These are phyloP conservation scores for Inga leiocalycina DNA, from an alignment of 306 rosid species.

Conservation along the genomic window DNA sequence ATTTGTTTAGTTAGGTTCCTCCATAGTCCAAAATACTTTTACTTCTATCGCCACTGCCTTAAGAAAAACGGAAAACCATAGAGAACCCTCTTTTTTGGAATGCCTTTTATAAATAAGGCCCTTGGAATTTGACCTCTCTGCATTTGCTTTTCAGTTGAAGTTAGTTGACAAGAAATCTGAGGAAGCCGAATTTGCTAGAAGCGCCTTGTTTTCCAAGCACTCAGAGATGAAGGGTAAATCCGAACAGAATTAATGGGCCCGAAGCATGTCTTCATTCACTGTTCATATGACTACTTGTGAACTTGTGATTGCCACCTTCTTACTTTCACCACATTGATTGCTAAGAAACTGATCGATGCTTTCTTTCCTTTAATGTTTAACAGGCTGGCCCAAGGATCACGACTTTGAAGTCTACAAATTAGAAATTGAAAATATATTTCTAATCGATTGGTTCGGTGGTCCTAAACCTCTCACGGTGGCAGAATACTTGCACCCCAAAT, in stretches of 20 bases:
- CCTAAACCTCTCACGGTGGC: slow-evolving; percentile 79
- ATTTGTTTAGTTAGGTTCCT: slow-evolving; percentile 17
- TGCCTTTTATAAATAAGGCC: not conserved
- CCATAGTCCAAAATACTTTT: not conserved
- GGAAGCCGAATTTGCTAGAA: slow-evolving; percentile 65
- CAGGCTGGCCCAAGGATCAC: slow-evolving; percentile 86
- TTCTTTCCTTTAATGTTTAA: slow-evolving; percentile 14
- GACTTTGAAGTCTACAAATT: slow-evolving; percentile 71
- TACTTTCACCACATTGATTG: not conserved
- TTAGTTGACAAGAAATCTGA: slow-evolving; percentile 54
- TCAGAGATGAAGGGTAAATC: slow-evolving; percentile 78
- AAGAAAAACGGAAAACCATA: slow-evolving; percentile 9
- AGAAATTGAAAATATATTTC: slow-evolving; percentile 71
- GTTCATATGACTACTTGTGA: not conserved
- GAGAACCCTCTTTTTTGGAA: not conserved
- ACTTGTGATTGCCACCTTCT: slow-evolving; percentile 12
- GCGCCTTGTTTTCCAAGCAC: slow-evolving; percentile 88
- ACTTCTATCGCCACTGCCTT: not conserved
- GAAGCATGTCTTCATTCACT: slow-evolving; percentile 22
- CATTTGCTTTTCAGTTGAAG: slow-evolving; percentile 63
- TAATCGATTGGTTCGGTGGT: slow-evolving; percentile 88
- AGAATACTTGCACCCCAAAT: slow-evolving; percentile 59
- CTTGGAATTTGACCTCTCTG: slow-evolving; percentile 21
- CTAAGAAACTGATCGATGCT: slow-evolving; percentile 1
- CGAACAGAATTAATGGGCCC: slow-evolving; percentile 4